Evolutionary conservation across 306 rosid species (phyloP).

Genomic region (Cajanus cajan): DNA sequence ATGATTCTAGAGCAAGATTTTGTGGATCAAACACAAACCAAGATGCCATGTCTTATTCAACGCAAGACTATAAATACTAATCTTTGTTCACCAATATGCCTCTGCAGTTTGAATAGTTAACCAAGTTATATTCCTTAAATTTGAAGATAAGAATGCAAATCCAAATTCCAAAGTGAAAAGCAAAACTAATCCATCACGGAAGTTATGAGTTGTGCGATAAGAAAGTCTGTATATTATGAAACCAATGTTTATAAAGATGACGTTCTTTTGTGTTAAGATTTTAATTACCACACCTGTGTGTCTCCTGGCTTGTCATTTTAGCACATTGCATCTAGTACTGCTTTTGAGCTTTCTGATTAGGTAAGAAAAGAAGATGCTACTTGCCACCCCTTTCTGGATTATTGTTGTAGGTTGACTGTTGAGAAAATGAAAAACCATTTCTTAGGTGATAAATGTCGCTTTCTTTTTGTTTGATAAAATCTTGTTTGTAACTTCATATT

Average conservation of each 20-base stretch:
- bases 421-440: constrained; percentile 8
- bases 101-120: constrained; percentile 1
- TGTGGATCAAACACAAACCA: neutral
- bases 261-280: neutral
- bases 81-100: neutral
- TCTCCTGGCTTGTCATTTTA: constrained; percentile 7
- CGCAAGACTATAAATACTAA: neutral
- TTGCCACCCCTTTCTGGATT: neutral
- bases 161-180: neutral
- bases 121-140: neutral
- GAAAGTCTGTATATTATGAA: neutral
- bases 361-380: neutral
- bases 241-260: neutral
- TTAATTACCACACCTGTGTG: neutral
- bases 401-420: neutral
- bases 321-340: constrained; percentile 13
- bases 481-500: neutral
- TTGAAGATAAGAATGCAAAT: neutral
- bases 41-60: neutral
- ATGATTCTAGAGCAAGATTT: neutral
- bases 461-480: neutral
- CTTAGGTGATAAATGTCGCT: neutral
- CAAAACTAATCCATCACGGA: neutral
- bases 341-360: constrained; percentile 21
- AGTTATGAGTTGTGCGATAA: neutral